Conservation (phyloP, 371 early-diverging fungal species). For the Apophysomyces sp. region DNA sequence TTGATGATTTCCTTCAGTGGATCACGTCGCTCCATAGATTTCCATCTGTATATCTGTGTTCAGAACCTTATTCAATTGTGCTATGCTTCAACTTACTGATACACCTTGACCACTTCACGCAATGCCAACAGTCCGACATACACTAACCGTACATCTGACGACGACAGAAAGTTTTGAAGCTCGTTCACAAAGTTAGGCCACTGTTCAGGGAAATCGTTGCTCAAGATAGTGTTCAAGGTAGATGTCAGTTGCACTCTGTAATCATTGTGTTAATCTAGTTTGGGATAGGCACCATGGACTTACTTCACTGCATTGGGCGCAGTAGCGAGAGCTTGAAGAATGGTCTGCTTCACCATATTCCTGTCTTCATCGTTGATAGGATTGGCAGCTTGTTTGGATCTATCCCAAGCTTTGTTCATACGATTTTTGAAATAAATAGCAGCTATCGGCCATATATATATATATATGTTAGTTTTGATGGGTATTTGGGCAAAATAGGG, state of each 20-base stretch:
- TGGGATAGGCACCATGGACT: background rate
- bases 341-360: slow-evolving; percentile 62
- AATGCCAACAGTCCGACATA: slow-evolving; percentile 77
- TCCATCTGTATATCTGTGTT: slow-evolving; percentile 45
- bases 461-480: background rate
- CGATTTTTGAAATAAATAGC: slow-evolving; percentile 96
- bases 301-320: slow-evolving; percentile 73
- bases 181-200: slow-evolving; percentile 82
- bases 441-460: slow-evolving; percentile 44
- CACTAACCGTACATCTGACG: slow-evolving; percentile 61
- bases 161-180: slow-evolving; percentile 60
- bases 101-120: slow-evolving; percentile 78
- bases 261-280: background rate
- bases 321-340: slow-evolving; percentile 71
- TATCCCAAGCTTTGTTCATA: slow-evolving; percentile 73
- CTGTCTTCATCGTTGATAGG: slow-evolving; percentile 73
- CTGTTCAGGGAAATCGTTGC: slow-evolving; percentile 72
- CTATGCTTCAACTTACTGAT: slow-evolving; percentile 57
- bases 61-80: background rate
- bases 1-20: slow-evolving; percentile 69
- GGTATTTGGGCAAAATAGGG: background rate
- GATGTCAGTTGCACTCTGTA: slow-evolving; percentile 73
- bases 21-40: slow-evolving; percentile 50
- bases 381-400: slow-evolving; percentile 32
- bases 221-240: slow-evolving; percentile 65